Evolutionary conservation across 495 filamentous ascomycete genomes (phyloP).

Genomic region (Penicillium paxilli): DNA sequence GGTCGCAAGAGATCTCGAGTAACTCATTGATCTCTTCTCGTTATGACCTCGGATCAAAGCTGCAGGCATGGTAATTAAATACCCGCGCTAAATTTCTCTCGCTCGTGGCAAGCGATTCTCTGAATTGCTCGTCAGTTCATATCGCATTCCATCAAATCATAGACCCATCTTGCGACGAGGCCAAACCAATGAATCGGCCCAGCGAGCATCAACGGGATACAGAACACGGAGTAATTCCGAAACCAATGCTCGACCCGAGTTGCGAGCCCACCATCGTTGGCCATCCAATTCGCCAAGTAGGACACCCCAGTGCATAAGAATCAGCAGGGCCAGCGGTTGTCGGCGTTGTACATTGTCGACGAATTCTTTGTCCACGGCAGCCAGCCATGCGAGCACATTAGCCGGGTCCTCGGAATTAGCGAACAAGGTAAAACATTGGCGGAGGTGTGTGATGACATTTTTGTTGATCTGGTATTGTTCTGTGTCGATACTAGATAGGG

Average conservation of each 20-base stretch:
- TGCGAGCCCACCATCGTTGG: conserved; percentile 38
- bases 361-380: conserved; percentile 36
- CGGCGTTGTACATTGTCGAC: conserved; percentile 30
- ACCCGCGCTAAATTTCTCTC: no score
- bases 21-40: no score
- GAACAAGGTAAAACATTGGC: conserved; percentile 29
- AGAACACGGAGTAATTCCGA: conserved; percentile 27
- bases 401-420: conserved; percentile 22
- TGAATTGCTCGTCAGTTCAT: neutral
- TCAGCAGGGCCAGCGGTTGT: conserved; percentile 31
- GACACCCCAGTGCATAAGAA: conserved; percentile 42
- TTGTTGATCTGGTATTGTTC: conserved; percentile 33
- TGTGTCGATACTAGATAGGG: conserved; percentile 16
- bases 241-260: conserved; percentile 32
- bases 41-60: no score
- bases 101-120: no score
- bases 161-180: conserved; percentile 31
- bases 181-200: conserved; percentile 31
- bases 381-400: conserved; percentile 38
- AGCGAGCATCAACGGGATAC: conserved; percentile 16
- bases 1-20: no score
- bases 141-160: conserved; percentile 14
- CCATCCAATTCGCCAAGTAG: conserved; percentile 35
- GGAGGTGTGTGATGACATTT: conserved; percentile 29
- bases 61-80: no score